Base-by-base conservation (phyloP, 106 monocot genomes). In the Dendrobium chrysotoxum region DNA sequence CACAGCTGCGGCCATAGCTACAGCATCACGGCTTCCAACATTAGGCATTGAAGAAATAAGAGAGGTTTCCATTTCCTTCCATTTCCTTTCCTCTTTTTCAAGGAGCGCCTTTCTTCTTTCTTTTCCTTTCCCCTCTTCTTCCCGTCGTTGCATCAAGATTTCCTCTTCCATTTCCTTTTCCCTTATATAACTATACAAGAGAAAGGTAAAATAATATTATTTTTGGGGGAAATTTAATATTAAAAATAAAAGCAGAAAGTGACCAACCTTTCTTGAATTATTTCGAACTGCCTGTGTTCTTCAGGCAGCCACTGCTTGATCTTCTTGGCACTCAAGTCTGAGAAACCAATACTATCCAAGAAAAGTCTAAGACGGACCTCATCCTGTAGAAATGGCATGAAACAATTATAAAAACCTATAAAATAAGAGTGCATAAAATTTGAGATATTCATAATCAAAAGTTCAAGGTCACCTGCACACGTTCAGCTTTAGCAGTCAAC, bases 161-260 rank as follows among this genome's bases (percentile, higher is more conserved):
- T 98, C 98, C 85, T 98, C 98, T 91, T 98, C 98, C 92, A 98
- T 98, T 80, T 98, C 98, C 78, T 93, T 98, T 80, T 98, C 98
- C 77, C 87, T 92, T 84, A 98, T 89, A 82, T 98, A 98, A 76
- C 98, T 98, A 82, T 47, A 83, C 54, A 76, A 38, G 7, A 81
- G 9, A 50, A 25, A 55, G 9, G 72, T 75, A 40, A 79, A 58
- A 75, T 75, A 58, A 41, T 50, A 81, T 64, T 23, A 42, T 73
- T 40, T 47, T 78, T 6, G 21, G 55, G 4, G 16, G 28, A 44
- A 17, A 41, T 78, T 23, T 23, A 25, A 47, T 4, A 13, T 9
- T 38, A 57, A 70, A 35, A 76, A 58, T 53, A 40, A 75, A 80
- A 35, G 23, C 54, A 40, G 18, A 71, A 28, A 77, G 7, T 58